phyloP scores from a whole-genome alignment of 805 yeast species.

The Pichia cephalocereana region DNA sequence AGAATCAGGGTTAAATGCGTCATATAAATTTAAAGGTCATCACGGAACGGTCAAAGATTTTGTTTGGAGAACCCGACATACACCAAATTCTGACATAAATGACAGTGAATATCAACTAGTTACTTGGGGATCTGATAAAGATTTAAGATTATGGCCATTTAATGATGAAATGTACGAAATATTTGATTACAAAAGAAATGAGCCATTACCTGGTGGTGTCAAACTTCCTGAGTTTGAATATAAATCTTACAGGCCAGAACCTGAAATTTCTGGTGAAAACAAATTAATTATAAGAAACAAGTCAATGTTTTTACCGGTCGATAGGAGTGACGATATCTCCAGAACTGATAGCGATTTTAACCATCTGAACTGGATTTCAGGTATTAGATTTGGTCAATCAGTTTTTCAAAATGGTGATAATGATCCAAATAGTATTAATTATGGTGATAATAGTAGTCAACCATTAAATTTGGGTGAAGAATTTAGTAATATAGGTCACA shows the following conservation, averaged over 20 bases:
- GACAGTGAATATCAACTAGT: conserved; percentile 85
- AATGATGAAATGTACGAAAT: conserved; percentile 38
- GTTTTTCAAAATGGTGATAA: conserved; percentile 28
- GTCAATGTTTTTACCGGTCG: conserved; percentile 2
- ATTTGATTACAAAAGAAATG: conserved; percentile 29
- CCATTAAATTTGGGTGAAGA: conserved; percentile 81
- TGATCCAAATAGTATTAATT: conserved; percentile 28
- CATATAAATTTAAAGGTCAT: conserved; percentile 68
- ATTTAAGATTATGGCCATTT: conserved; percentile 74
- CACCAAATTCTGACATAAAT: conserved; percentile 33
- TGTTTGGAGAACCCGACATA: conserved; percentile 68
- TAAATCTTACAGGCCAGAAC: conserved; percentile 44
- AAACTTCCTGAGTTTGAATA: conserved; percentile 30
- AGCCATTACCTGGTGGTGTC: conserved; percentile 24
- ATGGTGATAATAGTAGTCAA: conserved; percentile 26
- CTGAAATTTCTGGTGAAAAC: conserved; percentile 21
- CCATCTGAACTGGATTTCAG: conserved; percentile 88
- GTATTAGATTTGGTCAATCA: conserved; percentile 65
- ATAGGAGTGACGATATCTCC: conserved; percentile 15
- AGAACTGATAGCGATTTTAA: conserved; percentile 33
- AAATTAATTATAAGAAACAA: conserved; percentile 16
- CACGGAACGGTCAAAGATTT: conserved; percentile 80
- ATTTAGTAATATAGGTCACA: conserved; percentile 77
- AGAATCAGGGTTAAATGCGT: conserved; percentile 37
- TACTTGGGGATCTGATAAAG: conserved; percentile 90